Conservation (phyloP, 1,284 basidiomycete species). For the Amylostereum areolatum region DNA sequence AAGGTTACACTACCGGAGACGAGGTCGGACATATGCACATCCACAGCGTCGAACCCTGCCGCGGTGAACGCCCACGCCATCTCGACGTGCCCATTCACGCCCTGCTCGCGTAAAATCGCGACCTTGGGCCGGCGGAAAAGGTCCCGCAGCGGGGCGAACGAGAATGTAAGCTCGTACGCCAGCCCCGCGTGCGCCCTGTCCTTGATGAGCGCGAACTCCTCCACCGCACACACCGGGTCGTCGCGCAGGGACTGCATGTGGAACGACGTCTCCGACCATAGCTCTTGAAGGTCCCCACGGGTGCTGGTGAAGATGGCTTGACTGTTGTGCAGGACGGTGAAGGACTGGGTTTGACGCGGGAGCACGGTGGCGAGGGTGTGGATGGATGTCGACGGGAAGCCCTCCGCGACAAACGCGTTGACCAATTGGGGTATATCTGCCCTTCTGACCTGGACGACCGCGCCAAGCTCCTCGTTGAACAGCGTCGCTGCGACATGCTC, state of each 20-base stretch:
- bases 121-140: conserved; percentile 72
- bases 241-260: conserved; percentile 90
- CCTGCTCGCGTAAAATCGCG: conserved; percentile 95
- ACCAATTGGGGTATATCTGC: conserved; percentile 55
- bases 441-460: conserved; percentile 80
- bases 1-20: conserved; percentile 69
- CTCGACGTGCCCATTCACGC: conserved; percentile 96
- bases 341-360: conserved; percentile 48
- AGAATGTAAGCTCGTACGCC: conserved; percentile 72
- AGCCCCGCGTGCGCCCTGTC: conserved; percentile 65
- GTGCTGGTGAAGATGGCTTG: conserved; percentile 59
- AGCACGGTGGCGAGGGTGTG: conserved; percentile 74
- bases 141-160: conserved; percentile 31
- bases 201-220: conserved; percentile 81
- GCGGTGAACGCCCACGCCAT: conserved; percentile 97
- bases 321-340: conserved; percentile 55
- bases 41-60: conserved; percentile 91
- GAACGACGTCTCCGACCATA: conserved; percentile 94
- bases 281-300: conserved; percentile 71
- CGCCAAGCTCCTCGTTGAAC: conserved; percentile 97
- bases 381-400: conserved; percentile 71
- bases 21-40: conserved; percentile 98
- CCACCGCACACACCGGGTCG: conserved; percentile 69
- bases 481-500: conserved; percentile 63
- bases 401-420: conserved; percentile 56